Evolutionary conservation across 208 protist genomes (phyloP).

Genomic region (Trypanosoma theileri): DNA sequence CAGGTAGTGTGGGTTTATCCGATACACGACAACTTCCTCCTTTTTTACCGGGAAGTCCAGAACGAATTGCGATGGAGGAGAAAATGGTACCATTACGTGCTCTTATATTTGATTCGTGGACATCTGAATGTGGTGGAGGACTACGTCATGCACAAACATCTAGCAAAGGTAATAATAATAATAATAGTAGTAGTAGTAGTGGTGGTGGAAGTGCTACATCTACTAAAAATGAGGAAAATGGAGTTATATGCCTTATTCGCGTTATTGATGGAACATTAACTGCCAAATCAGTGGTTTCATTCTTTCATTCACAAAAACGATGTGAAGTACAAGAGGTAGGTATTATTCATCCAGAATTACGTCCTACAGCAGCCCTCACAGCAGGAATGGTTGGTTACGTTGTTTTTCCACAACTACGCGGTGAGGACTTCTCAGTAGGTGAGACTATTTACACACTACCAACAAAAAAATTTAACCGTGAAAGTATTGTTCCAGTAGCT

Average conservation of each 20-base stretch:
- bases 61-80: conserved; percentile 47
- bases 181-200: conserved; percentile 13
- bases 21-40: conserved; percentile 75
- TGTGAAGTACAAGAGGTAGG: conserved; percentile 94
- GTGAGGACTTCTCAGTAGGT: conserved; percentile 92
- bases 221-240: conserved; percentile 21
- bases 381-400: conserved; percentile 97
- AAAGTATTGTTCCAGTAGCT: conserved; percentile 14
- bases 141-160: conserved; percentile 34
- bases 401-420: conserved; percentile 73
- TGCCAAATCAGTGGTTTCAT: conserved; percentile 59
- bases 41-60: conserved; percentile 57
- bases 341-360: conserved; percentile 92
- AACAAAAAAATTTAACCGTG: conserved; percentile 51
- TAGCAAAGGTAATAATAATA: neutral
- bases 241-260: conserved; percentile 82
- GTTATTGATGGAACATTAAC: conserved; percentile 91
- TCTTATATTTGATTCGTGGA: conserved; percentile 97
- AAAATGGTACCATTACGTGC: conserved; percentile 85
- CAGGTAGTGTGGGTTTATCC: conserved; percentile 50
- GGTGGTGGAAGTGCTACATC: neutral
- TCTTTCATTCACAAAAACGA: conserved; percentile 53
- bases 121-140: conserved; percentile 89
- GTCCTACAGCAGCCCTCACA: conserved; percentile 72
- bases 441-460: conserved; percentile 92